Conservation (phyloP, 2,329 filamentous ascomycete species). For the Nigrospora oryzae region DNA sequence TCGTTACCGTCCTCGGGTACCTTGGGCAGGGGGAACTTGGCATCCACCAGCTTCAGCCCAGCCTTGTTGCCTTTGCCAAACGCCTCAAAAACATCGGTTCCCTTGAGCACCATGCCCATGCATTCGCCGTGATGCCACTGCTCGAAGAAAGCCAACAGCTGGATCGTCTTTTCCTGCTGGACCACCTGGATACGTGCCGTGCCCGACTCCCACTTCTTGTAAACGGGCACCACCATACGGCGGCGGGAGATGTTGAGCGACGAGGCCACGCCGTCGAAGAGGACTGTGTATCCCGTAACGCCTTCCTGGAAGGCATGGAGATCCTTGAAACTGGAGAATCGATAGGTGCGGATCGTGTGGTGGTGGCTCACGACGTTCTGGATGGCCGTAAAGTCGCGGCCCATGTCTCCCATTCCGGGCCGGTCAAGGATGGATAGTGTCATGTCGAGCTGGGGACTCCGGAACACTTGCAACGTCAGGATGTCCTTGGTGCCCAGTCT, state of each 20-base stretch:
- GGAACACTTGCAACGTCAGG: slow-evolving; percentile 56
- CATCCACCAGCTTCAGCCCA: slow-evolving; percentile 74
- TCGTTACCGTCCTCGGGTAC: slow-evolving; percentile 40
- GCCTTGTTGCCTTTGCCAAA: slow-evolving; percentile 57
- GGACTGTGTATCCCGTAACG: slow-evolving; percentile 70
- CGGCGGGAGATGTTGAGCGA: slow-evolving; percentile 76
- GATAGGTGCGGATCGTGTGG: slow-evolving; percentile 63
- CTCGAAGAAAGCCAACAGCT: slow-evolving; percentile 80
- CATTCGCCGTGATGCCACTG: slow-evolving; percentile 80
- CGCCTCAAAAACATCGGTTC: slow-evolving; percentile 73
- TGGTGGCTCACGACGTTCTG: slow-evolving; percentile 43
- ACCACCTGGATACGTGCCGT: slow-evolving; percentile 74
- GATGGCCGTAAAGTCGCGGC: slow-evolving; percentile 54
- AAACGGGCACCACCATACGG: slow-evolving; percentile 83
- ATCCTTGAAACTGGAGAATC: slow-evolving; percentile 57
- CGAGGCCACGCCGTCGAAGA: slow-evolving; percentile 64
- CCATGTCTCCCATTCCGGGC: slow-evolving; percentile 51
- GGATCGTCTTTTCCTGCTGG: slow-evolving; percentile 63
- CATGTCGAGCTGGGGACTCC: slow-evolving; percentile 68
- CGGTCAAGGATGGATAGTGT: slow-evolving; percentile 68
- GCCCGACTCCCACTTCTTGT: slow-evolving; percentile 90
- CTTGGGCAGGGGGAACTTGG: slow-evolving; percentile 78
- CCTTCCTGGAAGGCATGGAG: slow-evolving; percentile 73
- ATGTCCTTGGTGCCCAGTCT: slow-evolving; percentile 54
- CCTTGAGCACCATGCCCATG: slow-evolving; percentile 82